phyloP scores from a whole-genome alignment of 345 rosid species.

The Erucastrum elatum region DNA sequence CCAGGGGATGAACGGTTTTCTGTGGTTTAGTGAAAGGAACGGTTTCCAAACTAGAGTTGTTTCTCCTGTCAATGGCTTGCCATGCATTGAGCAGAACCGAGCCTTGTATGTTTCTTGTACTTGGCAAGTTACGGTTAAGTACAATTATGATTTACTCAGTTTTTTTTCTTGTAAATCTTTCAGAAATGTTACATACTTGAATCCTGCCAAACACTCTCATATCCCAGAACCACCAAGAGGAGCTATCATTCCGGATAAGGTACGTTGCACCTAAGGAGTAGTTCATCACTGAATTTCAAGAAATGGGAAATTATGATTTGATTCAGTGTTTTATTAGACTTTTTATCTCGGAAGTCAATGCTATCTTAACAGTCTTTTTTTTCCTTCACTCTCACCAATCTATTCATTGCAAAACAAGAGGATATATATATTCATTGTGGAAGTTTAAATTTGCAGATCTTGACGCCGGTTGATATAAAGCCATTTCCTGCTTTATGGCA shows the following conservation, averaged over 20 bases:
- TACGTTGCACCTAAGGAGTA: slow-evolving; percentile 30
- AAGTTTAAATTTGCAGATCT: slow-evolving; percentile 50
- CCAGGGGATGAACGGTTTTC: slow-evolving; percentile 88
- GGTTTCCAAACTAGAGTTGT: slow-evolving; percentile 38
- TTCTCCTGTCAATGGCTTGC: slow-evolving; percentile 77
- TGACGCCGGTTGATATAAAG: slow-evolving; percentile 72
- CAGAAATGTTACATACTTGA: slow-evolving; percentile 76
- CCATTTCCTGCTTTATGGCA: slow-evolving; percentile 89
- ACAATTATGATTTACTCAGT: slow-evolving; percentile 30
- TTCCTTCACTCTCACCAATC: background rate
- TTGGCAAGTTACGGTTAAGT: slow-evolving; percentile 15
- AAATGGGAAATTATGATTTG: background rate
- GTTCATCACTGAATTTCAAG: background rate
- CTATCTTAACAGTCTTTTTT: background rate
- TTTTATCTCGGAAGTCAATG: background rate
- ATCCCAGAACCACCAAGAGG: slow-evolving; percentile 76
- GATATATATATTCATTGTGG: background rate
- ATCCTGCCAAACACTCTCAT: slow-evolving; percentile 59
- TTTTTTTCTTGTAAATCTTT: slow-evolving; percentile 11
- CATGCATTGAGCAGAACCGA: slow-evolving; percentile 60
- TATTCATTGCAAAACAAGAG: slow-evolving; percentile 11
- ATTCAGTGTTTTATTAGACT: background rate
- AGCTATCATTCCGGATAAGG: slow-evolving; percentile 73
- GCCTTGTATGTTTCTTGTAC: slow-evolving; percentile 57
- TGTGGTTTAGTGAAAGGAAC: slow-evolving; percentile 75